These are phyloP conservation scores for Pseudogymnoascus sp. DNA, from an alignment of 2,329 filamentous ascomycete species.

Conservation along the genomic window DNA sequence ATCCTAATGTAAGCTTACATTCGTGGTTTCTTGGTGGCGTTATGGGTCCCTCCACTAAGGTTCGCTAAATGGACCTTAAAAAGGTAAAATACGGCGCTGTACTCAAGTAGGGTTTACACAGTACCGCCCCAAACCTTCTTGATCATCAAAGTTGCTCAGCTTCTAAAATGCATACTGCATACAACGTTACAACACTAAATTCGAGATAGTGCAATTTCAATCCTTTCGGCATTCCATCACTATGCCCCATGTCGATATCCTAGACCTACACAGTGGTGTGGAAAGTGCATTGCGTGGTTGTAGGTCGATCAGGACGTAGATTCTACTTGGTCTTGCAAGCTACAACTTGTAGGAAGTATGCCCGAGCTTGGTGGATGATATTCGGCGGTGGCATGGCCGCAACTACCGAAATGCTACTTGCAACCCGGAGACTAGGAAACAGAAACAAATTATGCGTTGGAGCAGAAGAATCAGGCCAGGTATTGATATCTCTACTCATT, in stretches of 20 bases:
- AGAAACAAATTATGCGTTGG: not conserved
- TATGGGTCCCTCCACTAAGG: not conserved
- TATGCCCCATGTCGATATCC: too few species aligned
- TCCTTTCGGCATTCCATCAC: not conserved
- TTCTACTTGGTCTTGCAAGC: not conserved
- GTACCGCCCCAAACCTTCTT: not conserved
- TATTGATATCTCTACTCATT: not conserved
- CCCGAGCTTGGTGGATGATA: not conserved
- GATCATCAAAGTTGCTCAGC: not conserved
- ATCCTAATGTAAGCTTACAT: not conserved
- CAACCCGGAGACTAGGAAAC: not conserved
- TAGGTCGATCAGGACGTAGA: not conserved
- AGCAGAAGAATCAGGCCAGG: too few species aligned
- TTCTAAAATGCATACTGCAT: not conserved
- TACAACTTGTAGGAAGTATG: not conserved
- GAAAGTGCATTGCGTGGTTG: not conserved
- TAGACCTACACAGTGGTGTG: not conserved
- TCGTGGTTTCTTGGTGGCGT: not conserved
- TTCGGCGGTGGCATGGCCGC: not conserved
- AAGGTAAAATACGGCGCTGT: not conserved
- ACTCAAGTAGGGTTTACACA: not conserved
- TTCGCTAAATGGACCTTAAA: not conserved
- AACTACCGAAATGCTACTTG: not conserved
- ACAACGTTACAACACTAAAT: not conserved
- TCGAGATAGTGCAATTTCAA: not conserved